Percentiles rank a stretch among this genome's conserved stretches.
Conservation (phyloP, 1,139 yeast genomes). For the Saccharomyces hybrid region DNA sequence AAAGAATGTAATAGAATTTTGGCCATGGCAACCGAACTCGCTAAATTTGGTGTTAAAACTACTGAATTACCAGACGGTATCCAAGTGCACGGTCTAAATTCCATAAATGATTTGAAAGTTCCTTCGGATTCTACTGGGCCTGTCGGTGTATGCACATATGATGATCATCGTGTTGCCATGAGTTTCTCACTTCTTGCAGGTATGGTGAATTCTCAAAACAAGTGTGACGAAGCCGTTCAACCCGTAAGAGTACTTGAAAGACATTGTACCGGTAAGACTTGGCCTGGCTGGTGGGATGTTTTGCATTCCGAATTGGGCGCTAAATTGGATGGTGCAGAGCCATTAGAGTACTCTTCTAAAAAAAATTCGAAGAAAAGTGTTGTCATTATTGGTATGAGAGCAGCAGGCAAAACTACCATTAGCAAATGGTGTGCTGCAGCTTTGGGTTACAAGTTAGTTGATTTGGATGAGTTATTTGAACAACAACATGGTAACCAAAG, state of each 20-base stretch:
- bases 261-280: slow-evolving; percentile 90
- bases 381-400: slow-evolving; percentile 94
- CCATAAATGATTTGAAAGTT: slow-evolving; percentile 39
- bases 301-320: slow-evolving; percentile 63
- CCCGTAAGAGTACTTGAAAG: slow-evolving; percentile 78
- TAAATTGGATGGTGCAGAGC: slow-evolving; percentile 62
- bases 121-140: slow-evolving; percentile 42
- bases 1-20: slow-evolving; percentile 94
- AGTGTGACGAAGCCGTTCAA: slow-evolving; percentile 37
- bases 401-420: slow-evolving; percentile 90
- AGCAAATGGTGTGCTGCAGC: slow-evolving; percentile 72
- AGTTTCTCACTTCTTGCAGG: slow-evolving; percentile 80
- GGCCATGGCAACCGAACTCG: slow-evolving; percentile 86
- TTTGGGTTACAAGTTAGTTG: slow-evolving; percentile 67
- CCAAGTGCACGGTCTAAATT: slow-evolving; percentile 63
- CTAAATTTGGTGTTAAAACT: slow-evolving; percentile 82
- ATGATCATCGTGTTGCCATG: slow-evolving; percentile 98
- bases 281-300: slow-evolving; percentile 99
- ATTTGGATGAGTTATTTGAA: slow-evolving; percentile 71
- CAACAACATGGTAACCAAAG: slow-evolving; percentile 41
- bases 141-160: slow-evolving; percentile 67
- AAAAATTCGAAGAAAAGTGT: slow-evolving; percentile 40
- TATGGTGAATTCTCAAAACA: slow-evolving; percentile 29
- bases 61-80: slow-evolving; percentile 89
- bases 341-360: slow-evolving; percentile 16